Evolutionary conservation across 768 basidiomycete species (phyloP).

Genomic region (Trametes meyenii): DNA sequence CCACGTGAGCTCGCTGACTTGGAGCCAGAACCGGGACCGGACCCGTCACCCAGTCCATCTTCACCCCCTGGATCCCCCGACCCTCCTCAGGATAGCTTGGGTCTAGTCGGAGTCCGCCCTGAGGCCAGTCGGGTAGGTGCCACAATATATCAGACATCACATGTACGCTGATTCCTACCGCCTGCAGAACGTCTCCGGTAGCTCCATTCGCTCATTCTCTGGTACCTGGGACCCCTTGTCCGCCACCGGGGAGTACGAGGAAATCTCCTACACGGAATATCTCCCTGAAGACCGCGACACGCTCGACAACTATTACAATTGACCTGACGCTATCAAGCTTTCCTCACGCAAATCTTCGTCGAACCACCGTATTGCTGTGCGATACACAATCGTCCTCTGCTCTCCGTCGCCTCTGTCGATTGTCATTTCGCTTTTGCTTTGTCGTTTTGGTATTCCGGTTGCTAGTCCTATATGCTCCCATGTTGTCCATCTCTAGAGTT

Average conservation of each 20-base stretch:
- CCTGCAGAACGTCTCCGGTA: constrained; percentile 2
- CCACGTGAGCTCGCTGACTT: neutral
- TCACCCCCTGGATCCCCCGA: neutral
- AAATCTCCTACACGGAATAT: constrained; percentile 15
- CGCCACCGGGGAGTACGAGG: neutral
- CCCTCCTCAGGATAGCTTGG: neutral
- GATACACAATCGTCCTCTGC: neutral
- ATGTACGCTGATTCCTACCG: neutral
- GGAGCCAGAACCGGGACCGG: neutral
- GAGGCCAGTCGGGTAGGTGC: constrained; percentile 11
- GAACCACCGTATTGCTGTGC: constrained; percentile 3
- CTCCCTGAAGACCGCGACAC: constrained; percentile 7
- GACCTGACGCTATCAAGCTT: neutral
- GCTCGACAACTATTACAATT: constrained; percentile 19
- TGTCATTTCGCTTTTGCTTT: neutral
- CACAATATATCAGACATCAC: too few species aligned
- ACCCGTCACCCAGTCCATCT: neutral
- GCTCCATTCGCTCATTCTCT: constrained; percentile 17
- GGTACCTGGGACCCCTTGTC: constrained; percentile 20
- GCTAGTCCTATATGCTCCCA: neutral
- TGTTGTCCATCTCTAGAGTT: neutral
- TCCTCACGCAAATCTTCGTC: neutral
- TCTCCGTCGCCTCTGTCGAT: neutral
- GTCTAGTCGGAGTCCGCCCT: constrained; percentile 1
- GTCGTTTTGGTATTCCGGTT: neutral